Percentiles rank a stretch among this genome's conserved stretches.
Evolutionary conservation across 345 rosid species (phyloP).

Genomic region (Gossypium stocksii): DNA sequence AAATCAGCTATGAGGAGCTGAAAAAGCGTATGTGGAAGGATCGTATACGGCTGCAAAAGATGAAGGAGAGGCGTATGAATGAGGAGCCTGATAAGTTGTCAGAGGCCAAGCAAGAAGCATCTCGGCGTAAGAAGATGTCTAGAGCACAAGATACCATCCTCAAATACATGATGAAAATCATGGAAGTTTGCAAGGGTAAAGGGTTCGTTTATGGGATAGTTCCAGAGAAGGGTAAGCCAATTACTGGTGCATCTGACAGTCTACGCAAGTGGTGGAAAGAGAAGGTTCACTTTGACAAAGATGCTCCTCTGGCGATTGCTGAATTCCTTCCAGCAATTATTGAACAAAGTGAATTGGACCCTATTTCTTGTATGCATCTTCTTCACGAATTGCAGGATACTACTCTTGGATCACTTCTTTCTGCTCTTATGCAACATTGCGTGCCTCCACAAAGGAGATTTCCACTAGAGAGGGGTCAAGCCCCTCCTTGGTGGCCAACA

Average conservation of each 20-base stretch:
- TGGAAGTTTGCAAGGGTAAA: constrained; percentile 57
- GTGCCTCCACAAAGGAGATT: constrained; percentile 59
- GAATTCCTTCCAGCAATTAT: constrained; percentile 30
- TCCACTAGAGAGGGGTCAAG: constrained; percentile 49
- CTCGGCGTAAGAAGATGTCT: constrained; percentile 49
- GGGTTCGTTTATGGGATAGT: constrained; percentile 27
- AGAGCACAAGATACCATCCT: constrained; percentile 62
- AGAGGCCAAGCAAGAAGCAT: constrained; percentile 24
- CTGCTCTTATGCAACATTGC: constrained; percentile 67
- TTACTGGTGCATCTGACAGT: constrained; percentile 64
- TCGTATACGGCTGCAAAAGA: constrained; percentile 39
- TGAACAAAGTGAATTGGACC: constrained; percentile 18
- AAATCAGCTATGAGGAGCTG: constrained; percentile 48
- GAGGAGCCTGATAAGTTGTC: constrained; percentile 13
- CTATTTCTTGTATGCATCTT: constrained; percentile 39
- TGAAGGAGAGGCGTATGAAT: constrained; percentile 25
- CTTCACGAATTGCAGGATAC: constrained; percentile 61
- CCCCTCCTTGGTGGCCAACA: constrained; percentile 75
- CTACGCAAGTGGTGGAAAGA: constrained; percentile 77
- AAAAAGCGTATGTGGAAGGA: constrained; percentile 67
- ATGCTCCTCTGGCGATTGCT: constrained; percentile 41
- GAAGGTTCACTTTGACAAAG: constrained; percentile 42
- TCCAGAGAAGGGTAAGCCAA: constrained; percentile 66
- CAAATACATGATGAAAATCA: constrained; percentile 69
- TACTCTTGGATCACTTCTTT: constrained; percentile 59